phyloP scores from a whole-genome alignment of 2,329 filamentous ascomycete genomes.

The Kalmusia sp. region DNA sequence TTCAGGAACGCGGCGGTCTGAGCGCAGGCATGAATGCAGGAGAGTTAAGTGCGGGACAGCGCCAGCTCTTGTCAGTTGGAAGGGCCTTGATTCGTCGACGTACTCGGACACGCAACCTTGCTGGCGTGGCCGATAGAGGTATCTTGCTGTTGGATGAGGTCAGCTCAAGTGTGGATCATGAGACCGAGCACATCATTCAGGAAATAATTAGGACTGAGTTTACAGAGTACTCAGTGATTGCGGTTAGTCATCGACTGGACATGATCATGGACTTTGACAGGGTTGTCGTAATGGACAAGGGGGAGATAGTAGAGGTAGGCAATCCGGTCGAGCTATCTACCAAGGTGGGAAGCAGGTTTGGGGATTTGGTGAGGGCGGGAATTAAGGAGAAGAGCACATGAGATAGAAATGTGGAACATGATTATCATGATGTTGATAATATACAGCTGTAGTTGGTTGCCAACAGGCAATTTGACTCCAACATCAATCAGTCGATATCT shows the following conservation, averaged over 20 bases:
- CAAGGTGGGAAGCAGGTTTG: slow-evolving; percentile 9
- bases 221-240: slow-evolving; percentile 33
- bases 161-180: slow-evolving; percentile 57
- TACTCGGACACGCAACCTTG: slow-evolving; percentile 8
- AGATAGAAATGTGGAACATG: too few relatives aligned
- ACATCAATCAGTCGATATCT: too few relatives aligned
- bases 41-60: slow-evolving; percentile 55
- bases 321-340: slow-evolving; percentile 12
- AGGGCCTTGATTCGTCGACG: slow-evolving; percentile 57
- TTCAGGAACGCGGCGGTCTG: slow-evolving; percentile 31
- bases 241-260: slow-evolving; percentile 25
- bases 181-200: slow-evolving; percentile 64
- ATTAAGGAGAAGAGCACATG: neutral
- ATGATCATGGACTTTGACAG: slow-evolving; percentile 30
- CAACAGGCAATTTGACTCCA: too few relatives aligned
- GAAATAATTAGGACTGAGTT: slow-evolving; percentile 60
- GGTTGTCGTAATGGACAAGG: slow-evolving; percentile 44
- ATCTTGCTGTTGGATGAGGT: slow-evolving; percentile 29
- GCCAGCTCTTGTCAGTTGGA: slow-evolving; percentile 67
- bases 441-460: too few relatives aligned
- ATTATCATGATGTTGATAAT: too few relatives aligned
- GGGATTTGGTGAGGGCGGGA: slow-evolving; percentile 13
- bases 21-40: slow-evolving; percentile 11
- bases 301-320: slow-evolving; percentile 51
- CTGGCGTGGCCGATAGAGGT: slow-evolving; percentile 11